Conservation (phyloP, 306 rosid species). For the Castanopsis chinensis region DNA sequence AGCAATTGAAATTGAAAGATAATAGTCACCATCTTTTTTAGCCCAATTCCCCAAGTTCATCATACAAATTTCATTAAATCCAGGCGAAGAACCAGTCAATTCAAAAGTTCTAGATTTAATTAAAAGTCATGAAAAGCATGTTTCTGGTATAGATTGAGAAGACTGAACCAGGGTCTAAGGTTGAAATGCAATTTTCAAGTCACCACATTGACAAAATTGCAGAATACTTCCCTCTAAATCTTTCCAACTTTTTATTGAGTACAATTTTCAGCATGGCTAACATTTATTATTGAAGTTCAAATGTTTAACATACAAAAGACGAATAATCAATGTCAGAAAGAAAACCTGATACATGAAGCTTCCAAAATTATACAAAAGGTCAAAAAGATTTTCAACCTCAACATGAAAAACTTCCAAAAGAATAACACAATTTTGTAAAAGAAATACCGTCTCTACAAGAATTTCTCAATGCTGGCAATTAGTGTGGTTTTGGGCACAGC, state of each 20-base stretch:
- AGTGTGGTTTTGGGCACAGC: conserved; percentile 14
- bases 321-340: neutral
- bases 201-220: neutral
- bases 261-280: neutral
- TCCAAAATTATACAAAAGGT: neutral
- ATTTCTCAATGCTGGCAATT: conserved; percentile 16
- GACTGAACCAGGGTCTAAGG: neutral
- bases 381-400: neutral
- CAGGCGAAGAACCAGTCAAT: neutral
- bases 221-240: neutral
- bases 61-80: neutral
- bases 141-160: neutral
- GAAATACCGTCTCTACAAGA: neutral
- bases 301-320: neutral
- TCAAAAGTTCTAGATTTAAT: neutral
- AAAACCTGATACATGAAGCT: neutral
- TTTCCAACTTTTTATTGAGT: neutral
- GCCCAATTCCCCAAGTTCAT: neutral
- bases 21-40: neutral
- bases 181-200: neutral
- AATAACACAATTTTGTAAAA: neutral
- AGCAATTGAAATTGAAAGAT: neutral
- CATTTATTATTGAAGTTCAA: neutral
- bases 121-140: neutral
- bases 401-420: neutral